Base-by-base conservation (phyloP, 495 filamentous ascomycete genomes). In the Durotheca rogersii region DNA sequence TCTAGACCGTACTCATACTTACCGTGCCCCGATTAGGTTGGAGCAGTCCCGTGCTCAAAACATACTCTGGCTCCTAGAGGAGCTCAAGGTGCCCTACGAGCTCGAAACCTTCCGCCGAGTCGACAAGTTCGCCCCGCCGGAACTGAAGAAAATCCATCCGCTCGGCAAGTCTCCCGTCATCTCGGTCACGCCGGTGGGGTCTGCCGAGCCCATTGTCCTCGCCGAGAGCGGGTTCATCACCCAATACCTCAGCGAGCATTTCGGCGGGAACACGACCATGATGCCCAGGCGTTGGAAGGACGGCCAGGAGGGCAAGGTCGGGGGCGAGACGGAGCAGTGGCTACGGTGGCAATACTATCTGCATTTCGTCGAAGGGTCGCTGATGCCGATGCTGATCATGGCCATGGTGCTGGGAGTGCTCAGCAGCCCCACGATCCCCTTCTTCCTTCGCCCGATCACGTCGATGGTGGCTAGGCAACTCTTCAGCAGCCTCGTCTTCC, bases 31-130 rank as follows among this genome's bases (percentile, higher is more conserved):
- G 12, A 20, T 3, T 20, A 89, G 87, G 87, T 83, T 90, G 41
- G 76, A 89, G 43, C 67, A 82, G 47, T 90, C 87, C 31, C 88
- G 91, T 47, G 81, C 87, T 41, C 89, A 95, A 52, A 84, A 89
- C 36, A 87, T 95, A 53, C 74, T 92, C 33, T 95, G 88, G 89
- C 82, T 96, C 31, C 81, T 96, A 40, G 87, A 93, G 67, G 90
- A 93, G 55, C 81, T 93, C 42, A 72, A 81, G n/a, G 42, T 95
- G 19, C 70, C 82, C 37, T 96, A 92, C 71, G 79, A 88, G 41
- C 66, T 96, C 41, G 81, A 89, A 55, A 79, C 79, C 37, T 93
- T 82, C 78, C 82, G 85, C 52, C 85, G 90, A 30, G 65, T 66
- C 31, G 49, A 71, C 25, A 69, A 72, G 67, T 67, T 85, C 6